phyloP scores from a whole-genome alignment of 2,329 filamentous ascomycete genomes.

The Fusarium avenaceum region DNA sequence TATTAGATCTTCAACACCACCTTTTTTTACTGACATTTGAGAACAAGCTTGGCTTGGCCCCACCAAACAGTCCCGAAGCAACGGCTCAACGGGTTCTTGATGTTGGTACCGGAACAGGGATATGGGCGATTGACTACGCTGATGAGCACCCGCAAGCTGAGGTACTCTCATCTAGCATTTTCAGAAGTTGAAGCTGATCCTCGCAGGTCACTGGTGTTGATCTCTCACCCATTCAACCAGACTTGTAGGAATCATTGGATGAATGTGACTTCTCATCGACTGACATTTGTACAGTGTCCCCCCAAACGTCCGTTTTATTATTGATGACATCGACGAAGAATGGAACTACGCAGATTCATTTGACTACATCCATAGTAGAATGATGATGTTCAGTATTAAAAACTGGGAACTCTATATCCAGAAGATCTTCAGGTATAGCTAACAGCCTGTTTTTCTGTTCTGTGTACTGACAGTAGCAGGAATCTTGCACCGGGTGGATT shows the following conservation, averaged over 20 bases:
- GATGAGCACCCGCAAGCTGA: constrained; percentile 20
- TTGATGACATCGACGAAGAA: constrained; percentile 26
- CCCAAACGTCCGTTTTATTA: constrained; percentile 12
- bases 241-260: background rate
- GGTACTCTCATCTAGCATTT: accelerated
- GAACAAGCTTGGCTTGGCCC: constrained; percentile 15
- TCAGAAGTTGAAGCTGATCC: accelerated
- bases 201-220: constrained; percentile 6
- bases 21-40: constrained; percentile 17
- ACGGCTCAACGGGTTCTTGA: constrained; percentile 19
- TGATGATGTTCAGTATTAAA: constrained; percentile 20
- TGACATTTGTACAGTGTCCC: background rate
- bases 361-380: constrained; percentile 29
- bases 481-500: constrained; percentile 6
- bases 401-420: constrained; percentile 6
- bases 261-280: background rate
- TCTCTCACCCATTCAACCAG: constrained; percentile 8
- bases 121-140: constrained; percentile 30
- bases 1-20: constrained; percentile 24
- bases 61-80: background rate
- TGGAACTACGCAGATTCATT: constrained; percentile 13
- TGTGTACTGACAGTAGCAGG: background rate
- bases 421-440: constrained; percentile 9
- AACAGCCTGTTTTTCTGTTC: accelerated
- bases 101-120: constrained; percentile 30